Evolutionary conservation across 495 filamentous ascomycete species (phyloP).

Genomic region (Bacidia rubella): DNA sequence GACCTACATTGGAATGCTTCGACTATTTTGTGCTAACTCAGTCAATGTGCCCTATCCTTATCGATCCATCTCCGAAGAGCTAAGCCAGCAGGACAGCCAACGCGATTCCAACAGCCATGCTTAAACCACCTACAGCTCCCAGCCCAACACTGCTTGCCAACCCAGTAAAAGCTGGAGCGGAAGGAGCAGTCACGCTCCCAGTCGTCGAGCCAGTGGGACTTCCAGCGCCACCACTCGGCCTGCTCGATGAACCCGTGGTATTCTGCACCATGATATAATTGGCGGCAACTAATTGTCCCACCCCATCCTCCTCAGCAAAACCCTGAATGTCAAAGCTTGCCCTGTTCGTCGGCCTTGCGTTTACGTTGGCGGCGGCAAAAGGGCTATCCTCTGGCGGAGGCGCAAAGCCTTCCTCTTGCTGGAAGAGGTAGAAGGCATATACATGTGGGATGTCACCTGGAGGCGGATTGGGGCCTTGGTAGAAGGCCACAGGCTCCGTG

Average conservation of each 20-base stretch:
- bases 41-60: no score
- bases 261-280: conserved; percentile 9
- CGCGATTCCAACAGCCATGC: neutral
- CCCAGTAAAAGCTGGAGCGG: neutral
- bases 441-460: conserved; percentile 9
- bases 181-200: neutral
- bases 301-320: conserved; percentile 2
- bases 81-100: neutral
- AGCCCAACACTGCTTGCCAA: neutral
- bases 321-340: conserved; percentile 7
- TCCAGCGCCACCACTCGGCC: neutral
- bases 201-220: neutral
- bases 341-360: conserved; percentile 1
- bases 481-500: conserved; percentile 9
- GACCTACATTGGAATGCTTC: no score
- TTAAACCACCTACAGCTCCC: neutral
- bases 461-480: conserved; percentile 6
- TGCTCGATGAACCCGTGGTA: neutral
- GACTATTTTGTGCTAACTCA: no score
- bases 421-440: conserved; percentile 13
- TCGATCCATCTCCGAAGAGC: no score
- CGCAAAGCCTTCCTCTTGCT: conserved; percentile 4
- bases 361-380: conserved; percentile 6
- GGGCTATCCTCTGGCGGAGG: conserved; percentile 5
- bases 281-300: conserved; percentile 7